These are phyloP conservation scores for Astrocystis sublimbata DNA, from an alignment of 495 filamentous ascomycete species.

Conservation along the genomic window DNA sequence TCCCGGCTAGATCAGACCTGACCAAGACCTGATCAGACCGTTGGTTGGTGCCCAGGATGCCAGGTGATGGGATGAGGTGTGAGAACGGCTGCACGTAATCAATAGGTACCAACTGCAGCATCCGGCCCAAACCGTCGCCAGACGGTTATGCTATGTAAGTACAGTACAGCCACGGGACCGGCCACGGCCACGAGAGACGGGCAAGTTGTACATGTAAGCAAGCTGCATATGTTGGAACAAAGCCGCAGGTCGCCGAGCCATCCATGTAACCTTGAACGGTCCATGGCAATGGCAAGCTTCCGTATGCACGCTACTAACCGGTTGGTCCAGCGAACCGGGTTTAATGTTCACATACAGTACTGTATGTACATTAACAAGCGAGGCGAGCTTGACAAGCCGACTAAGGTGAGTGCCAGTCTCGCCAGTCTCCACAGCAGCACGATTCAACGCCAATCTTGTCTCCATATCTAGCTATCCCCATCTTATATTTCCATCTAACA, in stretches of 20 bases:
- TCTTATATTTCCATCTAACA: too few species aligned
- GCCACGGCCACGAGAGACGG: conserved; percentile 8
- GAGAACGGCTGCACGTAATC: conserved; percentile 9
- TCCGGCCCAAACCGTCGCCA: conserved; percentile 7
- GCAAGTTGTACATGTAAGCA: conserved; percentile 1
- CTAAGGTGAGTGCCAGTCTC: background rate
- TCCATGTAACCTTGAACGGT: too few species aligned
- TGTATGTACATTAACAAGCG: too few species aligned
- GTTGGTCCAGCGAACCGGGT: background rate
- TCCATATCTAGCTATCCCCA: conserved; percentile 3
- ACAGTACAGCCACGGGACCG: background rate
- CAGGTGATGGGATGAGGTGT: conserved; percentile 2
- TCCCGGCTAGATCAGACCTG: too few species aligned
- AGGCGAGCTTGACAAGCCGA: background rate
- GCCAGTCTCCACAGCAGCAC: conserved; percentile 10
- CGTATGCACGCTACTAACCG: background rate
- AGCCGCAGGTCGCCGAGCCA: conserved; percentile 1
- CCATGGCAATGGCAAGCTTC: background rate
- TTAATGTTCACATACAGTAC: background rate
- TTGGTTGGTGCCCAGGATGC: too few species aligned
- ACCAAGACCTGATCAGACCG: too few species aligned
- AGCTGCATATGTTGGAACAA: conserved; percentile 9
- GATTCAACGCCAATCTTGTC: conserved; percentile 8
- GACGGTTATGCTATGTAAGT: background rate
- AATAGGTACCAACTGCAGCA: conserved; percentile 4